Evolutionary conservation across 768 basidiomycete genomes (phyloP).

Genomic region (Rhizopogon vinicolor): DNA sequence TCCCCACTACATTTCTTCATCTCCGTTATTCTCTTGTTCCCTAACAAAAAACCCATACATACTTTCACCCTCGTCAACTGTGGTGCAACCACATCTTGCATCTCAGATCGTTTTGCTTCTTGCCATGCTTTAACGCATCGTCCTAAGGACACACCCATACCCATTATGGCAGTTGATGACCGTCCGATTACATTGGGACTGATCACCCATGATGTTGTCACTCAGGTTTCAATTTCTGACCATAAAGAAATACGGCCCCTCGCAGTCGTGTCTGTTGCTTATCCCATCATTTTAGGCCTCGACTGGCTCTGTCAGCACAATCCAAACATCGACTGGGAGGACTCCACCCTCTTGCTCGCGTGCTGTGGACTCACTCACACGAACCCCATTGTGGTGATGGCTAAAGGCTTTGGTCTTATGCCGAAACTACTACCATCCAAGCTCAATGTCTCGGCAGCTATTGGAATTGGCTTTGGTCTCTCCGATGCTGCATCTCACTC

Average conservation of each 20-base stretch:
- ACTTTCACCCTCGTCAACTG: conserved; percentile 35
- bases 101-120: conserved; percentile 29
- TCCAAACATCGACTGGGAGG: neutral
- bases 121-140: conserved; percentile 29
- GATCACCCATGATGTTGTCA: conserved; percentile 33
- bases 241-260: conserved; percentile 27
- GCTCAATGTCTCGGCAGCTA: neutral
- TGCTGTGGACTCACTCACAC: conserved; percentile 13
- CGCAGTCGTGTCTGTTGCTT: conserved; percentile 25
- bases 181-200: conserved; percentile 35
- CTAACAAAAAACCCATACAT: conserved; percentile 23
- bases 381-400: conserved; percentile 13
- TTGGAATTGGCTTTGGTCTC: conserved; percentile 7
- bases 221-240: conserved; percentile 17
- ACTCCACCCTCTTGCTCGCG: conserved; percentile 13
- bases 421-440: conserved; percentile 4
- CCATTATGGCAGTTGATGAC: conserved; percentile 33
- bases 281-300: conserved; percentile 20
- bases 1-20: conserved; percentile 21
- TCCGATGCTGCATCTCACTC: conserved; percentile 1
- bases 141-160: conserved; percentile 25
- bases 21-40: conserved; percentile 21
- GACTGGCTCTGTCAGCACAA: conserved; percentile 3
- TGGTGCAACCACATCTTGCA: conserved; percentile 31
- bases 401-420: conserved; percentile 26